Evolutionary conservation across 352 stramenopile genomes (phyloP).

Genomic region (Pythium dissimile): DNA sequence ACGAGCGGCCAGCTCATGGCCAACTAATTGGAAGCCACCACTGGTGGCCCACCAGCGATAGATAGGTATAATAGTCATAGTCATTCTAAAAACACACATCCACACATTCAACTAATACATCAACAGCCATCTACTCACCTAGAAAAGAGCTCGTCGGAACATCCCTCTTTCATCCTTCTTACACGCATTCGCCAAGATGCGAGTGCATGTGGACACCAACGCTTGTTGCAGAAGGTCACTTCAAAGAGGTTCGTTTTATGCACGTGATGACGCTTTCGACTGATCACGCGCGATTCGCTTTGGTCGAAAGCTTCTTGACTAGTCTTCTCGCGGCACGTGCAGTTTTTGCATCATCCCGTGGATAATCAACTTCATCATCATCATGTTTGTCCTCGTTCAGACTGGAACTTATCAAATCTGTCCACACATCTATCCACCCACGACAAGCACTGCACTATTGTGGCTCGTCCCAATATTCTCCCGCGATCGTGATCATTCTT

Average conservation of each 20-base stretch:
- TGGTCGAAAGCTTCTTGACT: neutral
- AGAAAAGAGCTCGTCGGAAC: too few relatives aligned
- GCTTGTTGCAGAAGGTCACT: neutral
- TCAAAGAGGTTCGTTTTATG: constrained; percentile 1
- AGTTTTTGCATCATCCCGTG: neutral
- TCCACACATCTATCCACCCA: too few relatives aligned
- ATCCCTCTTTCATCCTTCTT: neutral
- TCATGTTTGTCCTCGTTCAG: too few relatives aligned
- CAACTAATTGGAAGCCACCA: neutral
- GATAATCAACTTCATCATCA: too few relatives aligned
- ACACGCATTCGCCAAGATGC: neutral
- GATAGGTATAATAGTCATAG: constrained; percentile 7
- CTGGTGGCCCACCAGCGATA: too few relatives aligned
- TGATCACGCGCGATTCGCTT: neutral
- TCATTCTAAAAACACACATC: too few relatives aligned
- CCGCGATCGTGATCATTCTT: too few relatives aligned
- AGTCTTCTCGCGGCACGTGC: neutral
- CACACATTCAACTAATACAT: neutral
- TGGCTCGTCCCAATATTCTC: too few relatives aligned
- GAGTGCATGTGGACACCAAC: neutral
- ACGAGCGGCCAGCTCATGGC: constrained; percentile 8
- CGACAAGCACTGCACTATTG: too few relatives aligned
- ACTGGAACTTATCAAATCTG: too few relatives aligned
- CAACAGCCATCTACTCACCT: too few relatives aligned
- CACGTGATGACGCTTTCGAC: neutral